These are phyloP conservation scores for Saturnispora diversa DNA, from an alignment of 805 yeast genomes.

Conservation along the genomic window DNA sequence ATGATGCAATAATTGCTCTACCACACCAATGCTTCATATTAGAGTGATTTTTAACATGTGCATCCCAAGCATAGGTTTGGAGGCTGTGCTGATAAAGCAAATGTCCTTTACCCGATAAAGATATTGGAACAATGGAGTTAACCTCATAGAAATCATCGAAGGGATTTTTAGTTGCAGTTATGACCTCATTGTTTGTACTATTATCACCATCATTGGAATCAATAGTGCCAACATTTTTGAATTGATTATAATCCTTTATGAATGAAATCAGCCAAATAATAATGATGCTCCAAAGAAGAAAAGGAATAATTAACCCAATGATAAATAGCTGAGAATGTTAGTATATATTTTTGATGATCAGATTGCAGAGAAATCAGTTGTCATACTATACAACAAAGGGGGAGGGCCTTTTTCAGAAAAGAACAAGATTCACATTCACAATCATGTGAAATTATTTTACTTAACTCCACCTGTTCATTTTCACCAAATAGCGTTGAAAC, in stretches of 20 bases:
- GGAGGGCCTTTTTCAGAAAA: slow-evolving; percentile 6
- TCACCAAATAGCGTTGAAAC: slow-evolving; percentile 1
- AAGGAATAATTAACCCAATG: slow-evolving; percentile 11
- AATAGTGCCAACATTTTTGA: neutral
- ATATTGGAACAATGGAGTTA: neutral
- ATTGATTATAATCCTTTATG: slow-evolving; percentile 1
- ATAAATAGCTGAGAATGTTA: slow-evolving; percentile 12
- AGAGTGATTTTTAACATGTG: too few species aligned
- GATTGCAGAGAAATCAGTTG: neutral
- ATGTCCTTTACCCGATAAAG: too few species aligned
- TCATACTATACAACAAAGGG: slow-evolving; percentile 9
- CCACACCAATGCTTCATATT: too few species aligned
- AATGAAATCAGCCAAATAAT: slow-evolving; percentile 2
- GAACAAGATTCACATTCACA: slow-evolving; percentile 12
- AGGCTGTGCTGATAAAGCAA: too few species aligned
- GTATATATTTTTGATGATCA: neutral
- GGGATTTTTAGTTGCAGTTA: too few species aligned
- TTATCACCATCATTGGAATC: neutral
- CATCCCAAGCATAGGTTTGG: too few species aligned
- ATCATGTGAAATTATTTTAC: neutral
- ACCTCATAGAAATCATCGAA: too few species aligned
- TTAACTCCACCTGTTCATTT: neutral
- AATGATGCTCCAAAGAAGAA: slow-evolving; percentile 9
- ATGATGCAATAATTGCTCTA: too few species aligned
- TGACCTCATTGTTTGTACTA: neutral